phyloP scores from a whole-genome alignment of 2,329 filamentous ascomycete species.

The Xylaria sp. region DNA sequence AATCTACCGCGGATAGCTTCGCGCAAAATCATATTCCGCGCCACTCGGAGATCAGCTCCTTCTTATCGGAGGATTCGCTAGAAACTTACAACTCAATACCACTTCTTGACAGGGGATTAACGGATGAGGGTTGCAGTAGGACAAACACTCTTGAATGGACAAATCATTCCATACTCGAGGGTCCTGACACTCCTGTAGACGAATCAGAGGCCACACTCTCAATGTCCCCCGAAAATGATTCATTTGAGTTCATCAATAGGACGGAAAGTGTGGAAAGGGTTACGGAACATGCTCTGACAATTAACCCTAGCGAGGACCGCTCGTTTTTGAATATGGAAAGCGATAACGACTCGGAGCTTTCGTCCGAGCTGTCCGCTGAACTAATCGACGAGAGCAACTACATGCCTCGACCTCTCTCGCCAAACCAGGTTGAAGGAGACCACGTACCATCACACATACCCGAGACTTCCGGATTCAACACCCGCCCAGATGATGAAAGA shows the following conservation, averaged over 20 bases:
- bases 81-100: conserved; percentile 83
- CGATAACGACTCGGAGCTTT: conserved; percentile 67
- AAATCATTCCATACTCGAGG: conserved; percentile 65
- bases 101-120: conserved; percentile 75
- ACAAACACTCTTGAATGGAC: conserved; percentile 62
- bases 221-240: conserved; percentile 54
- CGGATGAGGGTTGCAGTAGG: conserved; percentile 61
- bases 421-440: conserved; percentile 41
- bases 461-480: conserved; percentile 24
- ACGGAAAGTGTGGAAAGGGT: conserved; percentile 64
- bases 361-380: conserved; percentile 71
- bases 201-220: conserved; percentile 49
- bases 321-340: conserved; percentile 54
- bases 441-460: conserved; percentile 34
- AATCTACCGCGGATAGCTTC: conserved; percentile 38
- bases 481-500: conserved; percentile 35
- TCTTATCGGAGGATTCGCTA: conserved; percentile 71
- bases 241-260: conserved; percentile 66
- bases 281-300: conserved; percentile 50
- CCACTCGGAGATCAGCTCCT: conserved; percentile 57
- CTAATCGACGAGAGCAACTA: conserved; percentile 53
- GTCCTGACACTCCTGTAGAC: conserved; percentile 53
- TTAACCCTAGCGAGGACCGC: conserved; percentile 38
- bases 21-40: conserved; percentile 42
- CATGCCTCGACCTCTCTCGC: conserved; percentile 47